Conservation (phyloP, 1,139 yeast species). For the Nakaseomyces uthaithaninus region DNA sequence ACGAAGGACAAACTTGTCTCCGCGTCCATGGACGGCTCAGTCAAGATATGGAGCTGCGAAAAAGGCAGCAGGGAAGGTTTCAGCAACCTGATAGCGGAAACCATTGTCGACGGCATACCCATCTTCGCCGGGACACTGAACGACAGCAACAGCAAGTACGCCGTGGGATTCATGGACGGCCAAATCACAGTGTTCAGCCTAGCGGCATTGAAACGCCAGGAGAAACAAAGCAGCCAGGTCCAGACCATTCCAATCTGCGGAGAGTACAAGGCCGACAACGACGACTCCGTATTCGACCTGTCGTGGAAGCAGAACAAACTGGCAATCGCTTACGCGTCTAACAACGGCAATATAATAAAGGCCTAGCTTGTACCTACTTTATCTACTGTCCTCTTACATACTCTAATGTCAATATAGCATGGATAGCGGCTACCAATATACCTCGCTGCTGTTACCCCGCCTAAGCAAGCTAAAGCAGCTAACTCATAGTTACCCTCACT, state of each 20-base stretch:
- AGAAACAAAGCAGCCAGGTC: conserved; percentile 14
- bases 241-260: conserved; percentile 5
- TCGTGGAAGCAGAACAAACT: conserved; percentile 14
- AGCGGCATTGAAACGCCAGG: conserved; percentile 19
- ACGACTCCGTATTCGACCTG: conserved; percentile 14
- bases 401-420: no score
- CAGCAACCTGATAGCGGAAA: conserved; percentile 37
- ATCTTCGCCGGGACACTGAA: conserved; percentile 48
- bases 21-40: conserved; percentile 62
- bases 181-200: conserved; percentile 32
- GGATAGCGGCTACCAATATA: no score
- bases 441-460: no score
- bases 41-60: conserved; percentile 54
- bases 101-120: conserved; percentile 42
- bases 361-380: conserved; percentile 7
- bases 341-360: conserved; percentile 13
- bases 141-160: conserved; percentile 42
- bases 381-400: not conserved
- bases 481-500: no score
- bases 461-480: no score
- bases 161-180: conserved; percentile 58
- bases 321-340: conserved; percentile 14
- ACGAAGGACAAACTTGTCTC: conserved; percentile 34
- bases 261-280: conserved; percentile 7
- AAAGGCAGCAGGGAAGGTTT: conserved; percentile 26